Conservation (phyloP, 257 asterid genomes). For the Verbena officinalis region DNA sequence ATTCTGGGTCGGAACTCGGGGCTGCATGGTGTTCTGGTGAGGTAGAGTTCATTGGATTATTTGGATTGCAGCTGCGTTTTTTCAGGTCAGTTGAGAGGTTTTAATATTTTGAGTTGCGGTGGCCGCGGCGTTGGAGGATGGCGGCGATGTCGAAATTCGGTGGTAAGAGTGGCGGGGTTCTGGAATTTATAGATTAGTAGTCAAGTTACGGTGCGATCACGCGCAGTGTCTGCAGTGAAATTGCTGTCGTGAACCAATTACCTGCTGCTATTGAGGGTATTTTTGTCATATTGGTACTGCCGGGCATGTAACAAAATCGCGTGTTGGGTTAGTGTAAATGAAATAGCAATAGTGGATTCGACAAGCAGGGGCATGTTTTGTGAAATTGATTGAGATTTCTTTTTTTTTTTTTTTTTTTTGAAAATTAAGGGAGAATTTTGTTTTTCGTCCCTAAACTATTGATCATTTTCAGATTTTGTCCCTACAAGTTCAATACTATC, state of each 20-base stretch:
- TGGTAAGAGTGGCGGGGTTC: constrained; percentile 27
- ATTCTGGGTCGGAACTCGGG: constrained; percentile 13
- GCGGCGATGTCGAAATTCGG: constrained; percentile 1
- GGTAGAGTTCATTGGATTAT: constrained; percentile 55
- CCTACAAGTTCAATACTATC: too few relatives aligned
- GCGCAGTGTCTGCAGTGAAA: neutral
- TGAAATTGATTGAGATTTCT: too few relatives aligned
- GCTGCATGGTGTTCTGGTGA: constrained; percentile 40
- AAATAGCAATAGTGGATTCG: too few relatives aligned
- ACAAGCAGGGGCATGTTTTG: too few relatives aligned
- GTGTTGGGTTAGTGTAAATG: too few relatives aligned
- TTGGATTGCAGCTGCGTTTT: neutral
- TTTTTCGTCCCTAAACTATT: too few relatives aligned
- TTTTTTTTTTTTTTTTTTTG: too few relatives aligned
- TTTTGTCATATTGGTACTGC: constrained; percentile 5
- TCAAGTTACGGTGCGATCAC: neutral
- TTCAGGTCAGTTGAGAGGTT: constrained; percentile 16
- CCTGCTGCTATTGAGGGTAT: neutral
- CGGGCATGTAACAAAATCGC: too few relatives aligned
- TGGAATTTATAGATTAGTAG: constrained; percentile 41
- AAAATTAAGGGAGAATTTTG: too few relatives aligned
- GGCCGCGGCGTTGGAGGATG: constrained; percentile 18
- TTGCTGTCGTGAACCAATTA: constrained; percentile 1
- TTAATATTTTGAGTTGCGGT: neutral
- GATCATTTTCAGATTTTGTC: too few relatives aligned